Conservation (phyloP, 2,329 filamentous ascomycete species). For the Aphanocladium album region DNA sequence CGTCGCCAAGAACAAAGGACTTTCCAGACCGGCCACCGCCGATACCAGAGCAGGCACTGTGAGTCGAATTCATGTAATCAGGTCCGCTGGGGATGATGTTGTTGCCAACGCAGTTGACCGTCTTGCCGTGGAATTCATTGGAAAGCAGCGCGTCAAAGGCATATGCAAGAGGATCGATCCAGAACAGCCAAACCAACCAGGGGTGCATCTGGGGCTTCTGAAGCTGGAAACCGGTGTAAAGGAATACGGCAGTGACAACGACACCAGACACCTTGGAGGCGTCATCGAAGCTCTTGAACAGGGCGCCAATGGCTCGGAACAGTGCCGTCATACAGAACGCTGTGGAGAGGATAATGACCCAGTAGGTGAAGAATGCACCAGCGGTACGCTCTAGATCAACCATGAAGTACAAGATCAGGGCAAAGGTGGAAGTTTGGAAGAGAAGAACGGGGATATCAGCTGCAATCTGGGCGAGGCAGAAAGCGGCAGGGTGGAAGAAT, state of each 20-base stretch:
- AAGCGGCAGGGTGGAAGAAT: slow-evolving; percentile 52
- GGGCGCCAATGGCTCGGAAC: slow-evolving; percentile 52
- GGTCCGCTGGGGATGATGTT: slow-evolving; percentile 49
- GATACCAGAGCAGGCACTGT: slow-evolving; percentile 54
- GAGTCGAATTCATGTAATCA: slow-evolving; percentile 36
- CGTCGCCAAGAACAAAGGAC: slow-evolving; percentile 49
- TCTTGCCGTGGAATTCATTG: slow-evolving; percentile 63
- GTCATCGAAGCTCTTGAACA: slow-evolving; percentile 51
- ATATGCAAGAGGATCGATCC: slow-evolving; percentile 64
- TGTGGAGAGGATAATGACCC: slow-evolving; percentile 45
- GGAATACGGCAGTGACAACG: slow-evolving; percentile 45
- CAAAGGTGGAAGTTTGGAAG: slow-evolving; percentile 54
- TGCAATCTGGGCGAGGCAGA: slow-evolving; percentile 53
- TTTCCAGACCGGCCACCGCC: slow-evolving; percentile 47
- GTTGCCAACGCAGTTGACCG: slow-evolving; percentile 42
- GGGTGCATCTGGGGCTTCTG: slow-evolving; percentile 56
- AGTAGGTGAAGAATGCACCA: slow-evolving; percentile 65
- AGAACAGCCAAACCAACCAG: slow-evolving; percentile 60
- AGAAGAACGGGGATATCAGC: slow-evolving; percentile 52
- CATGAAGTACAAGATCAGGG: slow-evolving; percentile 61
- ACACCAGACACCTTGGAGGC: slow-evolving; percentile 54
- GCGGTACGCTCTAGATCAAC: slow-evolving; percentile 62
- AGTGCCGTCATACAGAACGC: slow-evolving; percentile 55
- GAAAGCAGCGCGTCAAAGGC: slow-evolving; percentile 63
- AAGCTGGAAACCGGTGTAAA: slow-evolving; percentile 63